These are phyloP conservation scores for Talinum fruticosum DNA, from an alignment of 148 eudicot species.

Conservation along the genomic window DNA sequence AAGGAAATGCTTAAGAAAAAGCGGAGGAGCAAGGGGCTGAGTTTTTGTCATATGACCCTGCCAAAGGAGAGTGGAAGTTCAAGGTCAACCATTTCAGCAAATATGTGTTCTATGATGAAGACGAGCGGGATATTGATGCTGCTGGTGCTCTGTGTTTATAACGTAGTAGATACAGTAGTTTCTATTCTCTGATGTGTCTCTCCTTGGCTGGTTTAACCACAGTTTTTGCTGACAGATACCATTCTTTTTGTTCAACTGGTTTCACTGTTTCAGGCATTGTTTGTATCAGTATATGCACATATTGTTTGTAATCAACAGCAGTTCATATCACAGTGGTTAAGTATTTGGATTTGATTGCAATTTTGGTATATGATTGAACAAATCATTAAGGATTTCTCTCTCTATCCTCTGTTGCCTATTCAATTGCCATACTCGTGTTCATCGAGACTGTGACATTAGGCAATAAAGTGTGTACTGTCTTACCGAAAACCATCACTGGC, in stretches of 20 bases:
- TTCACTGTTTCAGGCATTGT: neutral
- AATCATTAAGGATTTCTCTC: neutral
- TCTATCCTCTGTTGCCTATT: too few relatives aligned
- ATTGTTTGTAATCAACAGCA: neutral
- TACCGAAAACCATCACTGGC: too few relatives aligned
- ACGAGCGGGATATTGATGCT: conserved; percentile 18
- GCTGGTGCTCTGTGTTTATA: neutral
- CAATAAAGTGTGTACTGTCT: too few relatives aligned
- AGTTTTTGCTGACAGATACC: neutral
- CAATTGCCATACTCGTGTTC: too few relatives aligned
- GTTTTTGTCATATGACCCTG: conserved; percentile 73
- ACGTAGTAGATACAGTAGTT: neutral
- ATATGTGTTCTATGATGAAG: conserved; percentile 53
- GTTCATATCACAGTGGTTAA: neutral
- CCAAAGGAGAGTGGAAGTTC: conserved; percentile 91
- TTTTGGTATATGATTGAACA: neutral
- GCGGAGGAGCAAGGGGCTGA: conserved; percentile 90
- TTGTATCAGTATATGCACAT: neutral
- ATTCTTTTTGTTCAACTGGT: neutral
- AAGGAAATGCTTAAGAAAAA: conserved; percentile 79
- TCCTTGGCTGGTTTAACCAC: neutral
- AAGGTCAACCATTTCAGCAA: conserved; percentile 78
- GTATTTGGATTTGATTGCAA: neutral
- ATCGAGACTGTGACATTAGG: too few relatives aligned
- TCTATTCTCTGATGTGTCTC: neutral